A percentile compares a stretch with the other conserved stretches of the same genome.
Evolutionary conservation across 1,284 basidiomycete genomes (phyloP).

Genomic region (Malassezia brasiliensis): DNA sequence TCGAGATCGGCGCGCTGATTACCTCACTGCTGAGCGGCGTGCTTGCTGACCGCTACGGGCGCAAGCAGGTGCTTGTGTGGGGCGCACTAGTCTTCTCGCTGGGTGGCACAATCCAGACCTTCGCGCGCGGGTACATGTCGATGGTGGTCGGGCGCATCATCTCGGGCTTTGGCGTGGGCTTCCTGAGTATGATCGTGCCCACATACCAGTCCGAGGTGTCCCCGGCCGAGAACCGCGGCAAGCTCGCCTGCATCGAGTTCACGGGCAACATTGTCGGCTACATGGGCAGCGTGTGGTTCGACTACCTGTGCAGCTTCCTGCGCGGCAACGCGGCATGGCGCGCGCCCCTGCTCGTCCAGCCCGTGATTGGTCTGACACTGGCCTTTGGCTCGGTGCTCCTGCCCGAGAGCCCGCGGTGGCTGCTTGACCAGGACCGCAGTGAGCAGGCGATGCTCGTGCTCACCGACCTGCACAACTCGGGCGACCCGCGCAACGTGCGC

Average conservation of each 20-base stretch:
- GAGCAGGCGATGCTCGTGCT: conserved; percentile 76
- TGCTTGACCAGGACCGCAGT: conserved; percentile 81
- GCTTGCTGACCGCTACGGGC: conserved; percentile 75
- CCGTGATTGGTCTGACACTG: conserved; percentile 71
- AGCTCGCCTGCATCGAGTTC: conserved; percentile 82
- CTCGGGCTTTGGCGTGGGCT: conserved; percentile 84
- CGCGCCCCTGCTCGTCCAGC: conserved; percentile 49
- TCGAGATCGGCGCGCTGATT: conserved; percentile 67
- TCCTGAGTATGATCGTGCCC: conserved; percentile 80
- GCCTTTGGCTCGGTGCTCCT: conserved; percentile 72
- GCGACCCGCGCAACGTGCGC: conserved; percentile 61
- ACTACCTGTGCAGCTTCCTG: conserved; percentile 80
- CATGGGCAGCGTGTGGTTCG: conserved; percentile 67
- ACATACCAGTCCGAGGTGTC: conserved; percentile 97
- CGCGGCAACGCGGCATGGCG: conserved; percentile 49
- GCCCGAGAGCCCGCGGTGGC: conserved; percentile 90
- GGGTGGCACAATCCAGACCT: conserved; percentile 81
- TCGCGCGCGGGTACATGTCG: conserved; percentile 66
- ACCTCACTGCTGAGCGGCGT: conserved; percentile 81
- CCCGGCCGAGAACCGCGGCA: conserved; percentile 65
- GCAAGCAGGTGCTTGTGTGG: conserved; percentile 73
- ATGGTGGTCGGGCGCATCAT: conserved; percentile 84
- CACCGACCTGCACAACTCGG: conserved; percentile 73
- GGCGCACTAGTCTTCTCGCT: conserved; percentile 79
- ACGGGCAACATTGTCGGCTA: conserved; percentile 80